Conservation (phyloP, 108 stramenopile species). For the Skeletonema potamos region DNA sequence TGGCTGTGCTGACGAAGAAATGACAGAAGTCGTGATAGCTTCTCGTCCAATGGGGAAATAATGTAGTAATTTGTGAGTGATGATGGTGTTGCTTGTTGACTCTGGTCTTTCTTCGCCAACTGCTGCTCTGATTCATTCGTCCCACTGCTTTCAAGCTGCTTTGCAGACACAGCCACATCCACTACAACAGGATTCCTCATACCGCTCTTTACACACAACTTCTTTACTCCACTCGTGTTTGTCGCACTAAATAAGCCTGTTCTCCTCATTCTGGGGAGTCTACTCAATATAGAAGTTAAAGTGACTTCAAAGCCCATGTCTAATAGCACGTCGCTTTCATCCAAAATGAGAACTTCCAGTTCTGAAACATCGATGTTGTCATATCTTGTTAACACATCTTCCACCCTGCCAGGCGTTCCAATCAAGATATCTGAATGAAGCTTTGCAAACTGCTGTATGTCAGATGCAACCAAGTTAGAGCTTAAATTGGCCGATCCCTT, state of each 20-base stretch:
- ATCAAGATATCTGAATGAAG: constrained; percentile 87
- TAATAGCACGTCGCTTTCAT: constrained; percentile 96
- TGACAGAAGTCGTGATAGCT: constrained; percentile 74
- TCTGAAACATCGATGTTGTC: constrained; percentile 74
- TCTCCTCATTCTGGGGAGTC: constrained; percentile 93
- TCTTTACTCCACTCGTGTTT: constrained; percentile 66
- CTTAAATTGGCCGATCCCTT: constrained; percentile 4
- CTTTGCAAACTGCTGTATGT: constrained; percentile 68
- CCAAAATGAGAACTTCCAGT: constrained; percentile 91
- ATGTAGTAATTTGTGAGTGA: constrained; percentile 93
- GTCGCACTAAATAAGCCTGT: constrained; percentile 98
- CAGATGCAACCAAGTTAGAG: constrained; percentile 73
- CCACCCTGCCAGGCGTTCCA: constrained; percentile 95
- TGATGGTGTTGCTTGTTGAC: constrained; percentile 75
- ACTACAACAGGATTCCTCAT: constrained; percentile 96
- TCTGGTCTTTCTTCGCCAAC: constrained; percentile 1
- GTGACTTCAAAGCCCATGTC: constrained; percentile 93
- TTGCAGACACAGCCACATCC: constrained; percentile 75
- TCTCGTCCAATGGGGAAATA: constrained; percentile 78
- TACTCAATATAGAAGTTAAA: constrained; percentile 76
- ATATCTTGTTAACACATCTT: constrained; percentile 89
- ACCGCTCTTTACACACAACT: constrained; percentile 88
- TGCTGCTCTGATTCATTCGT: constrained; percentile 5
- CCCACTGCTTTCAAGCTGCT: neutral
- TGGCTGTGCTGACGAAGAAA: constrained; percentile 77